These are phyloP conservation scores for Beauveria sp. DNA, from an alignment of 2,329 filamentous ascomycete genomes.

Conservation along the genomic window DNA sequence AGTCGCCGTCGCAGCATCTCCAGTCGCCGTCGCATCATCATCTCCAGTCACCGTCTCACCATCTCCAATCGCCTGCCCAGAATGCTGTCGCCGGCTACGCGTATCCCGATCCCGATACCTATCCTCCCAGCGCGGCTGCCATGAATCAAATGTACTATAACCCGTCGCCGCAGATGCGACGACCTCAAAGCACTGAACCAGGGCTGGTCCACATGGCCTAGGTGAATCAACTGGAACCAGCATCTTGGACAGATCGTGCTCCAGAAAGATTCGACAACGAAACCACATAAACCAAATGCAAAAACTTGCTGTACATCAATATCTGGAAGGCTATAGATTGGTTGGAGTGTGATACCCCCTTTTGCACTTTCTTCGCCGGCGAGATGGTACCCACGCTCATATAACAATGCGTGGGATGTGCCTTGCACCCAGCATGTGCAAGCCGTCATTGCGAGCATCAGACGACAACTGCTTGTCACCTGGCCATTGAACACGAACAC, in stretches of 20 bases:
- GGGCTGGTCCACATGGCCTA: constrained; percentile 35
- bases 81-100: constrained; percentile 55
- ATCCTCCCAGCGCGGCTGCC: constrained; percentile 47
- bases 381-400: neutral
- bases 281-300: neutral
- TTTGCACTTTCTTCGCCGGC: neutral
- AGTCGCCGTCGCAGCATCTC: constrained; percentile 43
- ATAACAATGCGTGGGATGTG: neutral
- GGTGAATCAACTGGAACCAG: constrained; percentile 15
- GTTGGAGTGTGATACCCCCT: constrained; percentile 11
- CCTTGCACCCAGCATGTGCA: no score
- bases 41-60: constrained; percentile 48
- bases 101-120: constrained; percentile 77
- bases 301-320: constrained; percentile 6
- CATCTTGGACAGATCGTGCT: constrained; percentile 1
- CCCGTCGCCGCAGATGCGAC: constrained; percentile 55
- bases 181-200: constrained; percentile 69
- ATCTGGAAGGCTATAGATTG: constrained; percentile 8
- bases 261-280: neutral
- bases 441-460: neutral
- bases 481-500: neutral
- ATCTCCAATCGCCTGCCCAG: constrained; percentile 48
- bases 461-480: neutral
- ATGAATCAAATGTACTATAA: constrained; percentile 68
- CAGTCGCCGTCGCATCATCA: constrained; percentile 46